Evolutionary conservation across 129 eudicot species (phyloP).

Genomic region (Logfia minima): DNA sequence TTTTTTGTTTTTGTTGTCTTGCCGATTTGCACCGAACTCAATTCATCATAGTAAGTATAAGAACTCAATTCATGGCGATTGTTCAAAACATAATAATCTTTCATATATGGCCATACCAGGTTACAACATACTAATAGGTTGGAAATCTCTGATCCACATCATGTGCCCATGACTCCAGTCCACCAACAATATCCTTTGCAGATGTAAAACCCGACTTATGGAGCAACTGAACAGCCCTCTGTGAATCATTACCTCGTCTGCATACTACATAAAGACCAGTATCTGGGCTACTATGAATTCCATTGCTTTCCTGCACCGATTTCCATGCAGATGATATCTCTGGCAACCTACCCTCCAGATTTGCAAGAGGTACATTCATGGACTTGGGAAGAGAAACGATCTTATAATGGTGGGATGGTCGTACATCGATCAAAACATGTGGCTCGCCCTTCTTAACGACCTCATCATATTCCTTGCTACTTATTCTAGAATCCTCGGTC

Average conservation of each 20-base stretch:
- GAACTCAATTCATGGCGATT: not conserved
- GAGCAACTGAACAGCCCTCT: slow-evolving; percentile 74
- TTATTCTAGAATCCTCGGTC: slow-evolving; percentile 65
- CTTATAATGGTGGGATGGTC: slow-evolving; percentile 88
- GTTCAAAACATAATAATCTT: slow-evolving; percentile 9
- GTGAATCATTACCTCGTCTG: slow-evolving; percentile 98
- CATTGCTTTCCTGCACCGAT: slow-evolving; percentile 35
- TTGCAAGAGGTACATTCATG: slow-evolving; percentile 69
- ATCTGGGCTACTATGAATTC: slow-evolving; percentile 18
- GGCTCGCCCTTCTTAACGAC: slow-evolving; percentile 49
- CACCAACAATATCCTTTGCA: slow-evolving; percentile 94
- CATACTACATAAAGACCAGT: slow-evolving; percentile 71
- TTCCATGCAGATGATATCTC: slow-evolving; percentile 58
- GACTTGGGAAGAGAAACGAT: slow-evolving; percentile 86
- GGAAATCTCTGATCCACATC: slow-evolving; percentile 88
- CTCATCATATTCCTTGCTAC: slow-evolving; percentile 70
- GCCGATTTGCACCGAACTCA: no score
- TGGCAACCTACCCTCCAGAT: slow-evolving; percentile 54
- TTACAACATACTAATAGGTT: slow-evolving; percentile 48
- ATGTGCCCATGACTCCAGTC: slow-evolving; percentile 80
- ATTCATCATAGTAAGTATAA: not conserved
- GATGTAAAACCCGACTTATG: slow-evolving; percentile 66
- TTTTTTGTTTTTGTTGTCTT: no score
- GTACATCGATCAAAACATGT: slow-evolving; percentile 75
- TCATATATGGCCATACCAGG: slow-evolving; percentile 2